Evolutionary conservation across 306 rosid genomes (phyloP).

Genomic region (Lablab purpureus): DNA sequence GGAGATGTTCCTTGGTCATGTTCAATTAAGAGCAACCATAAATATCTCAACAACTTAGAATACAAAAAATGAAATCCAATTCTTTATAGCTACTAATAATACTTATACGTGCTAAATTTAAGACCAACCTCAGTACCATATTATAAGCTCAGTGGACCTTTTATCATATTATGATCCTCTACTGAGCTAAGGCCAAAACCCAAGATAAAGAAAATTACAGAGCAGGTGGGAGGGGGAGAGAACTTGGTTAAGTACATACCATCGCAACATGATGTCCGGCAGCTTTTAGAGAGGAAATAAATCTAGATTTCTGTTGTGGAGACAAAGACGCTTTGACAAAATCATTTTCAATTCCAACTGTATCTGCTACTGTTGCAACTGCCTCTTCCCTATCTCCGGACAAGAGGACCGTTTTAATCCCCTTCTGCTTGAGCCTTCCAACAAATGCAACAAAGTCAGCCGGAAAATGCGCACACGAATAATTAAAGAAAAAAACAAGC

Average conservation of each 20-base stretch:
- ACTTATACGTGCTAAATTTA: background rate
- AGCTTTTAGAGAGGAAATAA: constrained; percentile 80
- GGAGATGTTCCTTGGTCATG: constrained; percentile 24
- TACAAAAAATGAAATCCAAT: constrained; percentile 34
- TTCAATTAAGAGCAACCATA: constrained; percentile 34
- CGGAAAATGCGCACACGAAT: constrained; percentile 41
- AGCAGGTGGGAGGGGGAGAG: background rate
- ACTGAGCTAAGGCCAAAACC: background rate
- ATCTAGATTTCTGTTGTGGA: constrained; percentile 81
- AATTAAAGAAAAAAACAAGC: constrained; percentile 14
- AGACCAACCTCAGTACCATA: constrained; percentile 16
- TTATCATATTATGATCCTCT: constrained; percentile 31
- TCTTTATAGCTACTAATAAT: background rate
- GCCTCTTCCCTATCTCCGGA: constrained; percentile 99
- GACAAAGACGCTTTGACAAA: constrained; percentile 78
- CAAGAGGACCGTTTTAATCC: constrained; percentile 80
- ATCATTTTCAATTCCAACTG: constrained; percentile 77
- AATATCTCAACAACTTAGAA: constrained; percentile 29
- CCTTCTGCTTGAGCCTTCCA: constrained; percentile 89
- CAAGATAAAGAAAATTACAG: background rate
- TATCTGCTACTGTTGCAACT: constrained; percentile 88
- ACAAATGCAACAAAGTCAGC: constrained; percentile 53
- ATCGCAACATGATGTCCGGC: constrained; percentile 92
- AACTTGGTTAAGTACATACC: constrained; percentile 59
- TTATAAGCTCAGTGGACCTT: constrained; percentile 30